These are phyloP conservation scores for Epicoccum nigrum DNA, from an alignment of 2,329 filamentous ascomycete genomes.

Conservation along the genomic window DNA sequence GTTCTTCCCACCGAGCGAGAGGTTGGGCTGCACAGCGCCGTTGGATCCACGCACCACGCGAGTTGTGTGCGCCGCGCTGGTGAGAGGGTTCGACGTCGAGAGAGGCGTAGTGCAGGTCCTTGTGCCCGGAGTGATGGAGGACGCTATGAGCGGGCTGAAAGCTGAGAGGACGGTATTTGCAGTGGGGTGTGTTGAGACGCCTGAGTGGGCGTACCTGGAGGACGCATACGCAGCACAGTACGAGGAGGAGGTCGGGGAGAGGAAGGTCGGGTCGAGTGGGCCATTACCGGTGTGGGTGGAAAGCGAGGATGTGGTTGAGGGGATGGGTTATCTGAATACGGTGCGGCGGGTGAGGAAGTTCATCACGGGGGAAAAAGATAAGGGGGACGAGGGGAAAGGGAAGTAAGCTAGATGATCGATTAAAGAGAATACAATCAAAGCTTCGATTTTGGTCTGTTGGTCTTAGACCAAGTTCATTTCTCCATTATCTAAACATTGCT, in stretches of 20 bases:
- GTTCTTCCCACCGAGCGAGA: conserved; percentile 58
- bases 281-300: conserved; percentile 33
- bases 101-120: conserved; percentile 66
- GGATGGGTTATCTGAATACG: conserved; percentile 41
- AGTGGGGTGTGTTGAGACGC: conserved; percentile 38
- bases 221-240: conserved; percentile 27
- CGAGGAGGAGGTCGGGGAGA: conserved; percentile 13
- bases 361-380: conserved; percentile 13
- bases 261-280: conserved; percentile 7
- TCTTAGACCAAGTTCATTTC: conserved; percentile 1
- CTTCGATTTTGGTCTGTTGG: conserved; percentile 2
- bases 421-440: conserved; percentile 1
- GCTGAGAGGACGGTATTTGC: conserved; percentile 42
- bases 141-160: conserved; percentile 24
- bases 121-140: conserved; percentile 60
- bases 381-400: background rate
- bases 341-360: conserved; percentile 42
- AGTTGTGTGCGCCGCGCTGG: conserved; percentile 68
- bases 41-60: conserved; percentile 66
- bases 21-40: conserved; percentile 51
- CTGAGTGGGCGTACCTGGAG: conserved; percentile 46
- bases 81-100: conserved; percentile 70
- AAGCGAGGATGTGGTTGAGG: conserved; percentile 21
- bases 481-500: background rate
- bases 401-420: background rate